phyloP scores from a whole-genome alignment of 1,139 yeast genomes.

The Kurtzmaniella natalensis region DNA sequence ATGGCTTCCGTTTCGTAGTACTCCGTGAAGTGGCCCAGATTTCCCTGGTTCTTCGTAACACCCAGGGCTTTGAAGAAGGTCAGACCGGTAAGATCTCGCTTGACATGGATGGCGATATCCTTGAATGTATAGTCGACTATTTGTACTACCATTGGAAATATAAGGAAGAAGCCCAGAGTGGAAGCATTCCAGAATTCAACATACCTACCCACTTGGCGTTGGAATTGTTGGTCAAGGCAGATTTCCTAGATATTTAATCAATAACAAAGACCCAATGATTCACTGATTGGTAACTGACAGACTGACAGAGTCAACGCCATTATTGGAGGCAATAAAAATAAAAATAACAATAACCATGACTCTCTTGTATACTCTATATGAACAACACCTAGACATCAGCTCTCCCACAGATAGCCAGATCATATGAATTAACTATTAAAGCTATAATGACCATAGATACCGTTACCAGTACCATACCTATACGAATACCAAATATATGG shows the following conservation, averaged over 20 bases:
- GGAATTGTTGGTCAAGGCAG: conserved; percentile 88
- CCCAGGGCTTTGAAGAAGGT: conserved; percentile 59
- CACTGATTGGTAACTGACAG: too few species aligned
- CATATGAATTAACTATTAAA: too few species aligned
- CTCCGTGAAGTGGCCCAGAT: conserved; percentile 76
- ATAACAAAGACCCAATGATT: too few species aligned
- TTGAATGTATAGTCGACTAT: conserved; percentile 84
- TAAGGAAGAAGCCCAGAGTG: conserved; percentile 50
- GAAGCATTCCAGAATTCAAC: conserved; percentile 75
- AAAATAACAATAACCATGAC: too few species aligned
- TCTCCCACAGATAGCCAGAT: too few species aligned
- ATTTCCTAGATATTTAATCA: conserved; percentile 60
- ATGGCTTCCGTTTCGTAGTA: conserved; percentile 62
- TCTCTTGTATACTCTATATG: too few species aligned
- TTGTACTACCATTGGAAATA: conserved; percentile 73
- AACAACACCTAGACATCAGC: too few species aligned
- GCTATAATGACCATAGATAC: too few species aligned
- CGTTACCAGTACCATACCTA: too few species aligned
- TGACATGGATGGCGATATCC: conserved; percentile 68
- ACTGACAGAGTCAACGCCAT: too few species aligned
- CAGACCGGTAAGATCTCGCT: conserved; percentile 44
- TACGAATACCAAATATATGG: too few species aligned
- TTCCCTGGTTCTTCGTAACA: conserved; percentile 74
- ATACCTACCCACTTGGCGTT: conserved; percentile 93
- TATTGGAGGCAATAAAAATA: too few species aligned